Conservation (phyloP, 2,329 filamentous ascomycete genomes). For the Aschersonia sp. region DNA sequence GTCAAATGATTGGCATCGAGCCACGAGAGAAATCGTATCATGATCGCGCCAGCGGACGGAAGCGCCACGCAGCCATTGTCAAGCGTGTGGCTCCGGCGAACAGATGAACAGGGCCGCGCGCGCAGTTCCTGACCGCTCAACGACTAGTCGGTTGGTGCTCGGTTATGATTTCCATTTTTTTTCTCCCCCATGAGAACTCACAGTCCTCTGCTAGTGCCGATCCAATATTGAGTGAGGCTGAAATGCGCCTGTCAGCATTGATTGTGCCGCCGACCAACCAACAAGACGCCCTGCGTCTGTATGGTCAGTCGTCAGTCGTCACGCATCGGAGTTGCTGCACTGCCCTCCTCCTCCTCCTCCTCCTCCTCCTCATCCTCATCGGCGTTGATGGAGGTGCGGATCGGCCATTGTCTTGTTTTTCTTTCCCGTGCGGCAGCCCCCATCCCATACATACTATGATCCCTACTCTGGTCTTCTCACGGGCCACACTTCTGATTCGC, state of each 20-base stretch:
- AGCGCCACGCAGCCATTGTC: background rate
- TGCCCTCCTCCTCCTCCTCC: background rate
- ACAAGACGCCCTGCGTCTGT: too few species aligned
- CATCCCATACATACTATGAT: background rate
- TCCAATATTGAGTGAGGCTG: background rate
- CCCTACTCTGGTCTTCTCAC: too few species aligned
- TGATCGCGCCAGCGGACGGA: background rate
- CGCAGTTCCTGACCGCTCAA: too few species aligned
- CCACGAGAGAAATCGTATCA: background rate
- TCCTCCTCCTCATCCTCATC: background rate
- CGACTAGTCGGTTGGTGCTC: too few species aligned
- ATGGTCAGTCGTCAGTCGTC: too few species aligned
- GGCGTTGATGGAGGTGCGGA: background rate
- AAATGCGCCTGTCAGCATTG: background rate
- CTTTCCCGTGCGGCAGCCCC: background rate
- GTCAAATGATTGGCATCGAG: background rate
- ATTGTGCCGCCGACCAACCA: background rate
- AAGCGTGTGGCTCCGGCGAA: background rate
- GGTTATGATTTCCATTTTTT: too few species aligned
- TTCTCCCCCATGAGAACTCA: too few species aligned
- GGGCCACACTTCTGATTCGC: too few species aligned
- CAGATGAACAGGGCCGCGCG: background rate
- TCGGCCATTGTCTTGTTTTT: background rate
- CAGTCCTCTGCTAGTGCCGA: too few species aligned
- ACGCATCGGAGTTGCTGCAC: too few species aligned